These are phyloP conservation scores for Bretziella fagacearum DNA, from an alignment of 2,329 filamentous ascomycete species.

Conservation along the genomic window DNA sequence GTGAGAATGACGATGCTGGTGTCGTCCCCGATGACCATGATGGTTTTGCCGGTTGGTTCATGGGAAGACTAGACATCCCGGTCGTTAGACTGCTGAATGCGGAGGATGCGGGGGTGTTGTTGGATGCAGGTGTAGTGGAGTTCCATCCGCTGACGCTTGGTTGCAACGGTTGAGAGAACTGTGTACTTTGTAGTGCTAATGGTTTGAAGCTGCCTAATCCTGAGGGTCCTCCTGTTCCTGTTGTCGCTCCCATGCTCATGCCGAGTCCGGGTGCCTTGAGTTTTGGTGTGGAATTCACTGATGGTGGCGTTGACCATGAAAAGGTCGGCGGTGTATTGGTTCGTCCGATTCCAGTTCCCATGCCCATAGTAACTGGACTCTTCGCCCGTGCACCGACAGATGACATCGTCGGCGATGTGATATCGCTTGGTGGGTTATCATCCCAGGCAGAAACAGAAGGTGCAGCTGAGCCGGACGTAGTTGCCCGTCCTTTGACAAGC, in stretches of 20 bases:
- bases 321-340: constrained; percentile 30
- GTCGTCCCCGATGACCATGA: not conserved
- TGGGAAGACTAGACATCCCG: constrained; percentile 12
- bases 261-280: constrained; percentile 19
- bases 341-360: no score
- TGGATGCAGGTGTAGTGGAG: not conserved
- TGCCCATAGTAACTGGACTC: not conserved
- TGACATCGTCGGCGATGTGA: constrained; percentile 19
- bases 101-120: not conserved
- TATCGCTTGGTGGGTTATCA: constrained; percentile 16
- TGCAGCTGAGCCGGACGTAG: constrained; percentile 17
- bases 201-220: constrained; percentile 38
- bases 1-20: constrained; percentile 32
- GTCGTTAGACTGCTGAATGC: not conserved
- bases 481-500: constrained; percentile 56
- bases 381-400: no score
- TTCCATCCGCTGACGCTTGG: constrained; percentile 25
- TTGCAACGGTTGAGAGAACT: constrained; percentile 41
- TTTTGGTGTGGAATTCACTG: constrained; percentile 21
- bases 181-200: constrained; percentile 41
- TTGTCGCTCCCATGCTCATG: no score
- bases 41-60: constrained; percentile 10
- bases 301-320: constrained; percentile 45
- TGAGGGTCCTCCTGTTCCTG: no score
- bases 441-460: constrained; percentile 36